Evolutionary conservation across 2,329 filamentous ascomycete genomes (phyloP).

Genomic region (Lachnellula willkommii): DNA sequence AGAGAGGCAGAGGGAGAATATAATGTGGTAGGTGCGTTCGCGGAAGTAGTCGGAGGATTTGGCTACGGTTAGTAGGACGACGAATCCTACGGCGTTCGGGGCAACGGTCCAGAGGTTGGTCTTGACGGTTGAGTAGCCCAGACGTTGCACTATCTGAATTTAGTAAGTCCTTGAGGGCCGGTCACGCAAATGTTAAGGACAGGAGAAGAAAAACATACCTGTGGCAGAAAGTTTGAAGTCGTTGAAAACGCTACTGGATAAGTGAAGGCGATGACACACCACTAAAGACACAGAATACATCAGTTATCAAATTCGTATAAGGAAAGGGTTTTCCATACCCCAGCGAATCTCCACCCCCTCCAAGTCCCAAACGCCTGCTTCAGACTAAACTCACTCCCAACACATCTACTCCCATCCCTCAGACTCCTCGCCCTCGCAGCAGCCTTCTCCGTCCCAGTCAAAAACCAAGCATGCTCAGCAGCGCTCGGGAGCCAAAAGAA

Average conservation of each 20-base stretch:
- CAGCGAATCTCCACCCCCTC: conserved; percentile 41
- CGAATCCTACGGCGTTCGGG: conserved; percentile 43
- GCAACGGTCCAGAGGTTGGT: conserved; percentile 49
- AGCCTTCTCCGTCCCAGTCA: conserved; percentile 30
- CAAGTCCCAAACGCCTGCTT: conserved; percentile 44
- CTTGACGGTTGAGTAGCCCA: conserved; percentile 45
- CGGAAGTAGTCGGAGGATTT: conserved; percentile 41
- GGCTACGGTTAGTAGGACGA: conserved; percentile 40
- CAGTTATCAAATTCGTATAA: no score
- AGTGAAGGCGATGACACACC: conserved; percentile 14
- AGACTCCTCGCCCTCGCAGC: conserved; percentile 46
- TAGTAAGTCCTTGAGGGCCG: not conserved
- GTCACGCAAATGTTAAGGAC: not conserved
- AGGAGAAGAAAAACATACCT: not conserved
- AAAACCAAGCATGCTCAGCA: conserved; percentile 18
- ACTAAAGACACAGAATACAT: conserved; percentile 13
- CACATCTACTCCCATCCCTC: conserved; percentile 43
- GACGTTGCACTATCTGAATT: conserved; percentile 43
- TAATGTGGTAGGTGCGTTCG: conserved; percentile 43
- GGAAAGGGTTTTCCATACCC: conserved; percentile 16
- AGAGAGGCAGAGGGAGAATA: conserved; percentile 36
- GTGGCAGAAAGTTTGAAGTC: conserved; percentile 50
- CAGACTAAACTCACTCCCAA: conserved; percentile 46
- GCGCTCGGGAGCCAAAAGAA: conserved; percentile 22
- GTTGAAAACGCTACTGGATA: conserved; percentile 35